phyloP scores from a whole-genome alignment of 768 basidiomycete species.

The Leccinum subtestaceum region DNA sequence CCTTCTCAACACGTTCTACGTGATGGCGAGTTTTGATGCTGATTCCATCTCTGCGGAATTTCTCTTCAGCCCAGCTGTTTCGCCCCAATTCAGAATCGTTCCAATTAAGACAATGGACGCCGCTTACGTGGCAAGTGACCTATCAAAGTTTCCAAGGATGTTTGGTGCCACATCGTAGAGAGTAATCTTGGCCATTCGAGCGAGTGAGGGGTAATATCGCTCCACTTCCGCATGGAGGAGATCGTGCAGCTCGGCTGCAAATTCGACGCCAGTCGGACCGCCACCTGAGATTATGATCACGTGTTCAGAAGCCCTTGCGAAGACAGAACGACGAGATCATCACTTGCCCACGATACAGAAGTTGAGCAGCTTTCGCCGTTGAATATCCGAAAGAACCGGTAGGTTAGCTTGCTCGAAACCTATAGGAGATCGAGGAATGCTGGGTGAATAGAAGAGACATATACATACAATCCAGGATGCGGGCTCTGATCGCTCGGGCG shows the following conservation, averaged over 20 bases:
- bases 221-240: slow-evolving; percentile 65
- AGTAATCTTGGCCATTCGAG: slow-evolving; percentile 64
- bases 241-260: slow-evolving; percentile 80
- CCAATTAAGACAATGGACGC: slow-evolving; percentile 10
- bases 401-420: slow-evolving; percentile 87
- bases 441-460: neutral
- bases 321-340: neutral
- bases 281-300: slow-evolving; percentile 44
- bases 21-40: slow-evolving; percentile 68
- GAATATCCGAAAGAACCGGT: slow-evolving; percentile 69
- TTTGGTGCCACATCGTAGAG: slow-evolving; percentile 79
- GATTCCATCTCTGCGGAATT: slow-evolving; percentile 74
- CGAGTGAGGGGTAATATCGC: slow-evolving; percentile 60
- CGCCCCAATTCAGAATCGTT: neutral
- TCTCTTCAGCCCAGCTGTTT: slow-evolving; percentile 62
- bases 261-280: slow-evolving; percentile 79
- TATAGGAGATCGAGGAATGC: slow-evolving; percentile 17
- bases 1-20: slow-evolving; percentile 65
- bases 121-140: slow-evolving; percentile 53
- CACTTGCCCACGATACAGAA: slow-evolving; percentile 81
- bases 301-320: slow-evolving; percentile 6
- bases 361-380: slow-evolving; percentile 73
- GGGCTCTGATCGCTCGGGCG: slow-evolving; percentile 65
- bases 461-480: slow-evolving; percentile 67
- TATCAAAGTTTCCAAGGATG: slow-evolving; percentile 76